Evolutionary conservation across 225 moss, liverwort and hornwort species (phyloP), one percentile per base, ranked within the genome.

Genomic region (Pleurozium schreberi): DNA sequence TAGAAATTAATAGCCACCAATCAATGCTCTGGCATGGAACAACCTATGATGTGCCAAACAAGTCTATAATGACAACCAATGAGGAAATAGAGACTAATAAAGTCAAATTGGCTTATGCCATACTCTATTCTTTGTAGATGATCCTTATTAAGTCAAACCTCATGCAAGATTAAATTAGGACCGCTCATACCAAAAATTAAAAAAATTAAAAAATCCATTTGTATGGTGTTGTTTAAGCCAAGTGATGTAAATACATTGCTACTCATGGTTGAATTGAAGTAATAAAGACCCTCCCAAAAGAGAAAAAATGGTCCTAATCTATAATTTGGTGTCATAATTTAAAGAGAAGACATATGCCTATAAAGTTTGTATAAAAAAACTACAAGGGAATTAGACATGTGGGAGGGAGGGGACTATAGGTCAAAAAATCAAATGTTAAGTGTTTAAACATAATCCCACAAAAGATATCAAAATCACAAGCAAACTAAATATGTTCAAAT

Each of bases 21-120:
- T 12, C 2, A 68, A 0, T 23, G 19, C 20, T 2, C 4, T 21
- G 6, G 38, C 20, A 38, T 67, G 4, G 23, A n/a, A 12, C n/a
- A n/a, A 23, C 4, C 2, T 22, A 3, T 68, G 6, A n/a, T 68
- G 13, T 68, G 0, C 0, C 7, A n/a, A 0, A n/a, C 6, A 68
- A n/a, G n/a, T 68, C 1, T 68, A 6, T 12, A n/a, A 12, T n/a
- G 22, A 68, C 23, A 68, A n/a, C 12, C 7, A 68, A n/a, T 68
- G n/a, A 7, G 1, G 2, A 12, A 68, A 7, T 22, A 68, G 4
- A n/a, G 21, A 13, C 4, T 68, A 2, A 4, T n/a, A 7, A 68
- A n/a, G n/a, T 68, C 68, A 68, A n/a, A n/a, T n/a, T 10, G 33
- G 4, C 38, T 21, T 22, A 0, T 22, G 12, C 11, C 3, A 38